phyloP scores from a whole-genome alignment of 257 asterid genomes.

The Solanum clarkiae region DNA sequence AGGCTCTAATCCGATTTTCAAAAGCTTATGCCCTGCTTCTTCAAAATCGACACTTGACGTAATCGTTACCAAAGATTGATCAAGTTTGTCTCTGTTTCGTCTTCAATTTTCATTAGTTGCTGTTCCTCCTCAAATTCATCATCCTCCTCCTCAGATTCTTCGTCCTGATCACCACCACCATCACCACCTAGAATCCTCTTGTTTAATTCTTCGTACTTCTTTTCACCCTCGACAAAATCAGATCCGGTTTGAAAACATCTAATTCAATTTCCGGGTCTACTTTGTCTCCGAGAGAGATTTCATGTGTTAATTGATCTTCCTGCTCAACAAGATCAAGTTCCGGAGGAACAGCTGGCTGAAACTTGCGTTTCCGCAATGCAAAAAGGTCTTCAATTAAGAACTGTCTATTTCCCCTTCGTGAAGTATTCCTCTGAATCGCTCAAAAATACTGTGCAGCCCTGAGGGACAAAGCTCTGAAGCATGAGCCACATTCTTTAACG shows the following conservation, averaged over 20 bases:
- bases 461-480: too few species aligned
- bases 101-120: background rate
- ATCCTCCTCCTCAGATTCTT: background rate
- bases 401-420: too few species aligned
- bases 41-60: background rate
- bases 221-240: background rate
- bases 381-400: too few species aligned
- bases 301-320: background rate
- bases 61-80: too few species aligned
- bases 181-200: too few species aligned
- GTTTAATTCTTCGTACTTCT: background rate
- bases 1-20: background rate
- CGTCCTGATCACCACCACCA: too few species aligned
- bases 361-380: background rate
- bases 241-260: background rate
- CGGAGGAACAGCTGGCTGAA: background rate
- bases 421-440: too few species aligned
- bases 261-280: background rate
- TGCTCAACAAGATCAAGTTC: background rate
- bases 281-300: background rate
- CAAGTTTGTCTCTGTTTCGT: too few species aligned
- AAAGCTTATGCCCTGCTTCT: background rate
- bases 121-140: too few species aligned
- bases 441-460: too few species aligned
- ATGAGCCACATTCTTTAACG: too few species aligned